Conservation (phyloP, 768 basidiomycete species). For the Boletus coccyginus region DNA sequence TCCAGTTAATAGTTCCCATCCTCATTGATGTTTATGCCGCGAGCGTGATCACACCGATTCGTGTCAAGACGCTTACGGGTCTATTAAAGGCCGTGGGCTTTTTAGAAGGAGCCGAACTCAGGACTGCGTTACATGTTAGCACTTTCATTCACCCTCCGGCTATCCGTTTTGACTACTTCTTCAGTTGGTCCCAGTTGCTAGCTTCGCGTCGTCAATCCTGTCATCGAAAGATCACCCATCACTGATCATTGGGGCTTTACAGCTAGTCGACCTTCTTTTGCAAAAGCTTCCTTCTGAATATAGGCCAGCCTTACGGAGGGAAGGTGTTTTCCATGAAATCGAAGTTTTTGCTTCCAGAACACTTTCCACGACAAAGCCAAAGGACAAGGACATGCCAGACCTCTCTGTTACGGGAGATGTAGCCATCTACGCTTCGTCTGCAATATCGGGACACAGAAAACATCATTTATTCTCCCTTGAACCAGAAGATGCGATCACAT, state of each 20-base stretch:
- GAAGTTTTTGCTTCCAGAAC: conserved; percentile 68
- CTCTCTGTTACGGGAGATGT: conserved; percentile 36
- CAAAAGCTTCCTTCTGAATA: conserved; percentile 82
- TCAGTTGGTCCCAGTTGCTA: conserved; percentile 91
- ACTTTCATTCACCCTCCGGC: neutral
- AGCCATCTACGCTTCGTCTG: conserved; percentile 39
- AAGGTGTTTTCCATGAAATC: conserved; percentile 96
- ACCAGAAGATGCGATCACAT: conserved; percentile 86
- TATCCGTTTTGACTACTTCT: conserved; percentile 8
- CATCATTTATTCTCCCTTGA: conserved; percentile 67
- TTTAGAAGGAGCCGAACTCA: conserved; percentile 72
- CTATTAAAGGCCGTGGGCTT: conserved; percentile 91
- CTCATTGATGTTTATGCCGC: conserved; percentile 99
- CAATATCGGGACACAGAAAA: conserved; percentile 66
- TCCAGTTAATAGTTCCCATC: conserved; percentile 87
- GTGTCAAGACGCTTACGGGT: conserved; percentile 85
- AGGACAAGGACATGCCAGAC: conserved; percentile 40
- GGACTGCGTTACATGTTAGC: conserved; percentile 73
- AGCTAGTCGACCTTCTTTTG: conserved; percentile 89
- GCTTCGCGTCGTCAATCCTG: conserved; percentile 91
- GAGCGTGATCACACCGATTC: conserved; percentile 83
- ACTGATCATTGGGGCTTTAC: conserved; percentile 84
- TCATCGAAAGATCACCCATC: conserved; percentile 89
- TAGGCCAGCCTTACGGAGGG: conserved; percentile 84
- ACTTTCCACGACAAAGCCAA: conserved; percentile 53